Evolutionary conservation across 306 rosid species (phyloP).

Genomic region (Medicago arabica): DNA sequence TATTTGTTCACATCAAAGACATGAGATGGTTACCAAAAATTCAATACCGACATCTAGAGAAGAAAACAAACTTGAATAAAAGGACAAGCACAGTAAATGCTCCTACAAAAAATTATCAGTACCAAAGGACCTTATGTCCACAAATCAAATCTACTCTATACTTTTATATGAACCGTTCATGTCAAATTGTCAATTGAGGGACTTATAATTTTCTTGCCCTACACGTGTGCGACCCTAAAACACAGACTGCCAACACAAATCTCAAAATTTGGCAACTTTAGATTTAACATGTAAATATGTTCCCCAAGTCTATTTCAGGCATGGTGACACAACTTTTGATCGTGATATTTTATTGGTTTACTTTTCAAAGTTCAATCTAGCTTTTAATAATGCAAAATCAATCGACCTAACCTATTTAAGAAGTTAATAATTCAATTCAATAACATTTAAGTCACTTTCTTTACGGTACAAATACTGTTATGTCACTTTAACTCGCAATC

Average conservation of each 20-base stretch:
- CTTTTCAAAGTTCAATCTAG: slow-evolving; percentile 15
- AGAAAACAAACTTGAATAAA: too few species aligned
- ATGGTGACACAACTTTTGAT: slow-evolving; percentile 23
- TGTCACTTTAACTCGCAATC: neutral
- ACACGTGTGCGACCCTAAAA: slow-evolving; percentile 24
- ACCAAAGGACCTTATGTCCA: too few species aligned
- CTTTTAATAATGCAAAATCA: neutral
- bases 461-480: neutral
- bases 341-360: neutral
- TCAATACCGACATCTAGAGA: too few species aligned
- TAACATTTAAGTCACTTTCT: neutral
- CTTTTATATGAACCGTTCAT: slow-evolving; percentile 12
- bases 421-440: slow-evolving; percentile 17
- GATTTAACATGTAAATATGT: slow-evolving; percentile 6
- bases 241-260: neutral
- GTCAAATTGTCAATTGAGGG: slow-evolving; percentile 25
- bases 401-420: neutral
- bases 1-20: too few species aligned
- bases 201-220: slow-evolving; percentile 20
- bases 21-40: too few species aligned
- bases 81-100: too few species aligned
- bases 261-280: slow-evolving; percentile 25
- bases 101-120: too few species aligned
- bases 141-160: too few species aligned
- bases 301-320: slow-evolving; percentile 38